These are phyloP conservation scores for Trichoderma atroviride DNA, from an alignment of 2,329 filamentous ascomycete genomes.

Conservation along the genomic window DNA sequence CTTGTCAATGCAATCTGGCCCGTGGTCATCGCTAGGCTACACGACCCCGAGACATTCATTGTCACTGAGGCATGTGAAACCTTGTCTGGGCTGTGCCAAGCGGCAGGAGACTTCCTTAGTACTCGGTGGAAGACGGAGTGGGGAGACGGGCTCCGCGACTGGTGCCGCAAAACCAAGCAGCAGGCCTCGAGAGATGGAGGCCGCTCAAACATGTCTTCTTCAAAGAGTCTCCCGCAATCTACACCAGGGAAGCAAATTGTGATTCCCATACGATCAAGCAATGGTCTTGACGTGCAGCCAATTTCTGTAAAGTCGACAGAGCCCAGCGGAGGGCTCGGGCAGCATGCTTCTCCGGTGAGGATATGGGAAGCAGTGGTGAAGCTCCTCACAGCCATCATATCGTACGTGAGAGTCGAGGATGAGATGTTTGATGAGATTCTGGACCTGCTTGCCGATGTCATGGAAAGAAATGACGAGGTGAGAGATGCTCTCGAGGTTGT, in stretches of 20 bases:
- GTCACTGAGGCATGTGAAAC: conserved; percentile 70
- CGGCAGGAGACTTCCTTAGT: conserved; percentile 79
- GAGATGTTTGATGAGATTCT: conserved; percentile 73
- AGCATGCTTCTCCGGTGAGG: conserved; percentile 63
- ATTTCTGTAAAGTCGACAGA: conserved; percentile 21
- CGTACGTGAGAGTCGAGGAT: conserved; percentile 66
- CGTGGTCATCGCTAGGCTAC: conserved; percentile 68
- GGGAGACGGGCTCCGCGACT: conserved; percentile 56
- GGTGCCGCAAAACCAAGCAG: conserved; percentile 49
- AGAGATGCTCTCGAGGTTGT: conserved; percentile 61
- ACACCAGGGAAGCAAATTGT: conserved; percentile 33
- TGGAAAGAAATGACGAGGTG: conserved; percentile 52
- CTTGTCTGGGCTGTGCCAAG: conserved; percentile 67
- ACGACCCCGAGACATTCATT: conserved; percentile 69
- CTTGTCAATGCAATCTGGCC: conserved; percentile 92
- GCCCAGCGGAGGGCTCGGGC: conserved; percentile 50
- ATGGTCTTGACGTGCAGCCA: conserved; percentile 30
- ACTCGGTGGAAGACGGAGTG: conserved; percentile 76
- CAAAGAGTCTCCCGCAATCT: neutral
- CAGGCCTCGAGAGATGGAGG: conserved; percentile 38
- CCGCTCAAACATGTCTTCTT: conserved; percentile 18
- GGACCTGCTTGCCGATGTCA: conserved; percentile 57
- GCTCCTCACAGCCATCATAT: conserved; percentile 63
- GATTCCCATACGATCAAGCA: conserved; percentile 39
- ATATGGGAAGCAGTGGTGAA: conserved; percentile 65